phyloP scores from a whole-genome alignment of 2,329 filamentous ascomycete species.

The Talaromyces atroroseus region DNA sequence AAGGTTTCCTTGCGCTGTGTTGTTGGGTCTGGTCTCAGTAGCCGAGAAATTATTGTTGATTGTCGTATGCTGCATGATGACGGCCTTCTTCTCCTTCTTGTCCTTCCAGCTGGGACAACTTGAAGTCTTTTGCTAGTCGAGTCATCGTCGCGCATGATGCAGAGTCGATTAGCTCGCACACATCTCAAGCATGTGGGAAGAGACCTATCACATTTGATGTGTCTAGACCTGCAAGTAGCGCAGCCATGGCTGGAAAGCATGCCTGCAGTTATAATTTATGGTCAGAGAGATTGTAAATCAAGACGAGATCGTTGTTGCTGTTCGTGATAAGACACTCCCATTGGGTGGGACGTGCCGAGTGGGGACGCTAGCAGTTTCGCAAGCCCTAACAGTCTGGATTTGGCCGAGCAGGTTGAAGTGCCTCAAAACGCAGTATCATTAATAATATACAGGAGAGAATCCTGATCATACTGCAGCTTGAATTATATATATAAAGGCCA shows the following conservation, averaged over 20 bases:
- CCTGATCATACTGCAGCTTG: no score
- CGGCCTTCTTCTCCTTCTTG: background rate
- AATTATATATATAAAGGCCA: no score
- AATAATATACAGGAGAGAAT: no score
- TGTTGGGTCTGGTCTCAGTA: background rate
- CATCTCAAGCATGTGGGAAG: conserved; percentile 1
- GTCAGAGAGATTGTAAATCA: background rate
- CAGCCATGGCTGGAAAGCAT: background rate
- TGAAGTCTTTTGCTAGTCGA: background rate
- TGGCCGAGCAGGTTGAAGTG: no score
- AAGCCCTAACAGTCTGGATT: background rate
- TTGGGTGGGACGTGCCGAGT: background rate
- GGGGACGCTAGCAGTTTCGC: conserved; percentile 6
- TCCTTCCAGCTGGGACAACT: background rate
- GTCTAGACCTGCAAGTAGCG: background rate
- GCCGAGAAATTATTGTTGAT: background rate
- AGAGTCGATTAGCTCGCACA: background rate
- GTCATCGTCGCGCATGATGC: background rate
- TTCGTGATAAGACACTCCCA: no score
- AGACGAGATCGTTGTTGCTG: no score
- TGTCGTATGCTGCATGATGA: background rate
- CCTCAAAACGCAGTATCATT: no score
- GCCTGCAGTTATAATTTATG: background rate
- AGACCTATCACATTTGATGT: conserved; percentile 4
- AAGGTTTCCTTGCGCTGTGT: background rate